Base-by-base conservation (phyloP, 257 asterid genomes). In the Rubia yunnanensis region DNA sequence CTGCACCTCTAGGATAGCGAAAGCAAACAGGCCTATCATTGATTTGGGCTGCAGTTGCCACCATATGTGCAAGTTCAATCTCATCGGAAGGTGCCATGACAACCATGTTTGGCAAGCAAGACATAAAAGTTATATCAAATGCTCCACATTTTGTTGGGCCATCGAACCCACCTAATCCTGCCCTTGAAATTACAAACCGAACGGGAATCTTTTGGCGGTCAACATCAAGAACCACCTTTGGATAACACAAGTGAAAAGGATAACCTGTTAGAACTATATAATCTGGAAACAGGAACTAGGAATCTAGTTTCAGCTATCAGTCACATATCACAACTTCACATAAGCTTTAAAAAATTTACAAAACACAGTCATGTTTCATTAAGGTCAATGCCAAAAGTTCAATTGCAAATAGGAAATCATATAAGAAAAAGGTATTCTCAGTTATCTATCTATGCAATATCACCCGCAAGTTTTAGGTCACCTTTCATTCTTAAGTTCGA, bases 41-140 rank as follows among this genome's bases (percentile, higher is more conserved):
- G 53, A 88, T 80, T 48, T 64, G 83, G 70, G 63, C 91, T 0
- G 97, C 90, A 23, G 97, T 83, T 39, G 83, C 75, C 60, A 91
- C 95, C 97, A 88, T 88, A 66, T 83, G 85, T 69, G 82, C 80
- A 24, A 91, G 96, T 85, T 90, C 95, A 63, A 73, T 50, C 70
- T 91, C 96, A 72, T 88, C 97, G 0, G 96, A 86, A 15, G 97
- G 96, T 48, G 96, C 96, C 97, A 91, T 91, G 73, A 88, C 97
- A 66, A 91, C 78, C 96, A 88, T 91, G 87, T 91, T 91, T 13
- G 97, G 97, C 78, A 91, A 80, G 78, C 94, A 91, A 15, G 96
- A 80, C 97, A 91, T 91, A 65, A 81, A 88, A 26, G 97, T 79
- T 65, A 91, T 79, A 71, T 91, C 96, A 67, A 91, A 91, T 22